Evolutionary conservation across 2,329 filamentous ascomycete genomes (phyloP).

Genomic region (Neonectria faginata): DNA sequence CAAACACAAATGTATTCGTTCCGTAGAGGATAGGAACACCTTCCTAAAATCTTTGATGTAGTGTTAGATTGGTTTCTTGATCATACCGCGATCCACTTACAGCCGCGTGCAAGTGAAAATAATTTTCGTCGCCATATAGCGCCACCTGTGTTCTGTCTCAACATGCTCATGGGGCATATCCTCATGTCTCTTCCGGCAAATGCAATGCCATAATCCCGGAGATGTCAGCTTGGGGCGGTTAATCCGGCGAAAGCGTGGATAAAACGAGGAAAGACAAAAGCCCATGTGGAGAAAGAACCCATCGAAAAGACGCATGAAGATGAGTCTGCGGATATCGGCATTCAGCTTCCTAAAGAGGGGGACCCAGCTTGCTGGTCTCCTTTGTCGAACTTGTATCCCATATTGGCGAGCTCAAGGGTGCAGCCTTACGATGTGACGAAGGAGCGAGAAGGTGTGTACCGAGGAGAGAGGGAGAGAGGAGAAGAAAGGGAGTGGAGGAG

Average conservation of each 20-base stretch:
- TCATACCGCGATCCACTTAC: constrained; percentile 1
- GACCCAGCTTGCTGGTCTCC: not conserved
- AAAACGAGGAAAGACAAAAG: not conserved
- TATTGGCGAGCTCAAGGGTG: not conserved
- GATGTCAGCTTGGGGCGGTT: not conserved
- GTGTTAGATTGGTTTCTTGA: not conserved
- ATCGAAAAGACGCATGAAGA: constrained; percentile 12
- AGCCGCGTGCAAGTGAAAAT: constrained; percentile 21
- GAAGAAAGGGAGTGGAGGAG: no score
- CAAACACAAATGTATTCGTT: constrained; percentile 6
- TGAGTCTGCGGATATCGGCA: not conserved
- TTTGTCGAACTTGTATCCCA: not conserved
- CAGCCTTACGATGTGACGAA: not conserved
- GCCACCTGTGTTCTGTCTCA: constrained; percentile 13
- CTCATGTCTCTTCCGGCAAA: not conserved
- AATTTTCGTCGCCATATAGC: not conserved
- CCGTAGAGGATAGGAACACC: constrained; percentile 13
- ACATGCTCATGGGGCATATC: not conserved
- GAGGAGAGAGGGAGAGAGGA: not conserved
- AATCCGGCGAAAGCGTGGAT: not conserved
- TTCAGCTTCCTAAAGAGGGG: not conserved
- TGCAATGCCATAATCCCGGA: constrained; percentile 12
- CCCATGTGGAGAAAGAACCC: not conserved
- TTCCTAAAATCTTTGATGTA: not conserved
- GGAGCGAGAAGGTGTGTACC: not conserved